phyloP scores from a whole-genome alignment of 2,329 filamentous ascomycete species.

The Nothomitra cinnamomea region DNA sequence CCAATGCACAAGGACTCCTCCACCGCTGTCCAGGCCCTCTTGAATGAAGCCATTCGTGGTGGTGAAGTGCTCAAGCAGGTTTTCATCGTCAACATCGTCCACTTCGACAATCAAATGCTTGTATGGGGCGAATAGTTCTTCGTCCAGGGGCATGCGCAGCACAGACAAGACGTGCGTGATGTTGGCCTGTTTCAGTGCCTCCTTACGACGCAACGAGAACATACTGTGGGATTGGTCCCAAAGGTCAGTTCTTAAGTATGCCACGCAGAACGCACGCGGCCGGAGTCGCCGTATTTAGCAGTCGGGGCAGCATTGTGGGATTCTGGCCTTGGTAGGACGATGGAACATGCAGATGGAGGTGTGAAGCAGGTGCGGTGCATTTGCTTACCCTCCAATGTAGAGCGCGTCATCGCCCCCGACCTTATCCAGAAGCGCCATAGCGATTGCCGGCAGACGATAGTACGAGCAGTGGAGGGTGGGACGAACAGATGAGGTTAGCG shows the following conservation, averaged over 20 bases:
- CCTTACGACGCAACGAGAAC: slow-evolving; percentile 57
- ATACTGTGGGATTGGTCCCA: slow-evolving; percentile 38
- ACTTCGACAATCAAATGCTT: slow-evolving; percentile 66
- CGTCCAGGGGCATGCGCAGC: slow-evolving; percentile 41
- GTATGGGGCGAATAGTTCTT: slow-evolving; percentile 42
- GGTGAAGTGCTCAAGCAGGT: slow-evolving; percentile 68
- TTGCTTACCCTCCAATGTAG: slow-evolving; percentile 59
- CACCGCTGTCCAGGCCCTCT: slow-evolving; percentile 44
- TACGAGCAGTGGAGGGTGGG: not conserved
- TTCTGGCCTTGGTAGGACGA: too few relatives aligned
- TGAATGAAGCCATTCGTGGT: slow-evolving; percentile 70
- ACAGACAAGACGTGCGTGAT: slow-evolving; percentile 90
- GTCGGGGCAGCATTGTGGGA: too few relatives aligned
- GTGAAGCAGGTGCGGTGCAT: not conserved
- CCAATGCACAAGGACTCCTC: slow-evolving; percentile 54
- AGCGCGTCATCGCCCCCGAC: slow-evolving; percentile 54
- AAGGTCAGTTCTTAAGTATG: not conserved
- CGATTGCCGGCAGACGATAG: not conserved
- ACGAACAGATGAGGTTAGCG: not conserved
- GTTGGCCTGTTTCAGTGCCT: slow-evolving; percentile 50
- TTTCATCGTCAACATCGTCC: slow-evolving; percentile 79
- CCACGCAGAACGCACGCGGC: too few relatives aligned
- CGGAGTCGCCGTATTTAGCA: too few relatives aligned
- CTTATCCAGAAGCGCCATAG: slow-evolving; percentile 44
- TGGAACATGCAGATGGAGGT: slow-evolving; percentile 1